phyloP scores from a whole-genome alignment of 352 stramenopile species.

The Pythium rhizo-oryzae region DNA sequence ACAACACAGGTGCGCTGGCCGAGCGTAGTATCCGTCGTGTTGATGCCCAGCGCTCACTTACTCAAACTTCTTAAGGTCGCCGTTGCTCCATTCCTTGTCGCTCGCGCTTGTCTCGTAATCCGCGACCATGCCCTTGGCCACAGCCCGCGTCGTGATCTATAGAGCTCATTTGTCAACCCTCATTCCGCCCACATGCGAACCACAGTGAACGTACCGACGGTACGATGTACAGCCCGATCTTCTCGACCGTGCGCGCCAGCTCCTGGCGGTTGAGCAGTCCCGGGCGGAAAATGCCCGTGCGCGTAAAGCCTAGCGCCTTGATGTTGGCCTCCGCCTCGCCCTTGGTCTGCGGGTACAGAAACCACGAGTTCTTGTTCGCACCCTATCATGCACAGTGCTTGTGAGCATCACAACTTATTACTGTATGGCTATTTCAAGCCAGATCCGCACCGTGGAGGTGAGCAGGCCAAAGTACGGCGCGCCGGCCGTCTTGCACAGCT shows the following conservation, averaged over 20 bases:
- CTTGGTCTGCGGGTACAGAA: conserved; percentile 81
- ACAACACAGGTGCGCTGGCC: too few species aligned
- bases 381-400: conserved; percentile 2
- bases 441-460: conserved; percentile 52
- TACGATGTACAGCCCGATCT: conserved; percentile 49
- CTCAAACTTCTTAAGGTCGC: conserved; percentile 50
- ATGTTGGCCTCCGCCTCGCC: conserved; percentile 73
- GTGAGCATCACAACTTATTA: neutral
- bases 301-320: conserved; percentile 52
- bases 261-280: conserved; percentile 64
- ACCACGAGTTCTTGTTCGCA: conserved; percentile 74
- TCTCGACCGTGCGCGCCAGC: conserved; percentile 54
- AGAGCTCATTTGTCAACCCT: neutral
- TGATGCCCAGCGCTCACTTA: too few species aligned
- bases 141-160: conserved; percentile 47
- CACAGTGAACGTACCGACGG: conserved; percentile 43
- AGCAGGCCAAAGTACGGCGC: conserved; percentile 71
- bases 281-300: conserved; percentile 60
- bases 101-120: conserved; percentile 57
- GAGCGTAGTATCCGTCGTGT: too few species aligned
- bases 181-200: neutral
- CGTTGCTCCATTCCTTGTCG: conserved; percentile 48
- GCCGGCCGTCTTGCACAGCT: conserved; percentile 46
- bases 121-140: conserved; percentile 69
- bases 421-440: neutral